phyloP scores from a whole-genome alignment of 306 rosid genomes.

The Ceratonia siliqua region DNA sequence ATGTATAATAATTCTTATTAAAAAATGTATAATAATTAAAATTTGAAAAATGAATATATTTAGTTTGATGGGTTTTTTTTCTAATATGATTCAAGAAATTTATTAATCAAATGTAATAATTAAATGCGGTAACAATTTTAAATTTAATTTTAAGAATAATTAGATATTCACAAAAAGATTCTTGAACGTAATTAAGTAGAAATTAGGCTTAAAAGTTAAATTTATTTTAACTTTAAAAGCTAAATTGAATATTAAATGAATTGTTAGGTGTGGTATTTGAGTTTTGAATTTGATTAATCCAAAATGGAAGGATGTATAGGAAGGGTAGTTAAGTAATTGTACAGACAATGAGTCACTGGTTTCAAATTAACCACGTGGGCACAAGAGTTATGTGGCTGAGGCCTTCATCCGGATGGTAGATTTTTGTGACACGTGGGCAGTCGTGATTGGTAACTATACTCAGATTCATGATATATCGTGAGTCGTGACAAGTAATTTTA shows the following conservation, averaged over 20 bases:
- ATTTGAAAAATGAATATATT: background rate
- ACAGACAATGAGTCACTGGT: background rate
- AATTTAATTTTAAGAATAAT: too few relatives aligned
- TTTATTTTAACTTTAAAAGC: too few relatives aligned
- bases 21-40: too few relatives aligned
- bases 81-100: background rate
- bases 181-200: too few relatives aligned
- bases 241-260: too few relatives aligned
- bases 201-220: too few relatives aligned
- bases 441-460: conserved; percentile 21
- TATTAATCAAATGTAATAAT: background rate
- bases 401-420: conserved; percentile 34
- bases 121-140: background rate
- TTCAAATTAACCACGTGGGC: conserved; percentile 36
- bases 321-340: conserved; percentile 34
- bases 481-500: too few relatives aligned
- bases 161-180: too few relatives aligned
- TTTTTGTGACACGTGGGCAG: conserved; percentile 36
- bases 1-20: too few relatives aligned
- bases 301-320: background rate
- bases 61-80: background rate
- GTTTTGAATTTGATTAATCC: background rate
- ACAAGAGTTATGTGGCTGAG: conserved; percentile 43
- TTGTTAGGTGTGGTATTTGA: background rate
- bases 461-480: conserved; percentile 6